Percentiles rank a stretch among this genome's conserved stretches.
Evolutionary conservation across 1,284 basidiomycete species (phyloP).

Genomic region (Fomitopsis schrenkii): DNA sequence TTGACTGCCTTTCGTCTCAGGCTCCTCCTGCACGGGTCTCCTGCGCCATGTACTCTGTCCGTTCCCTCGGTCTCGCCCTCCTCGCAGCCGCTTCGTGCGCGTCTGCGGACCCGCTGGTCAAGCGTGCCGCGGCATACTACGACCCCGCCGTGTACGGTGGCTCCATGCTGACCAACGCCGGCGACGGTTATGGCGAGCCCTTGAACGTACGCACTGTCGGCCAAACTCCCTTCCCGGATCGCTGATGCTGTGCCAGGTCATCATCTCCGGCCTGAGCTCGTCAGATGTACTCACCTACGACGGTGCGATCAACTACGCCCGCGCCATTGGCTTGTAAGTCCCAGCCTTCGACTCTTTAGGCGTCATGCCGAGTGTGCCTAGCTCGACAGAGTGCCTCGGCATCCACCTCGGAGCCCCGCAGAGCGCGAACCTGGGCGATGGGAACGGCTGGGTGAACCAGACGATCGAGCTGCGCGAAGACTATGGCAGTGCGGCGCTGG

Average conservation of each 20-base stretch:
- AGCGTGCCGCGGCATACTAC: constrained; percentile 33
- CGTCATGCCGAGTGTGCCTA: constrained; percentile 18
- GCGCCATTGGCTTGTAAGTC: constrained; percentile 60
- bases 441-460: constrained; percentile 57
- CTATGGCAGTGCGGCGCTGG: constrained; percentile 50
- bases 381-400: constrained; percentile 70
- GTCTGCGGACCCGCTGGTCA: neutral
- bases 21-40: neutral
- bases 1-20: neutral
- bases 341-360: constrained; percentile 1
- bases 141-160: constrained; percentile 44
- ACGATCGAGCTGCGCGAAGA: constrained; percentile 65
- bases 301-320: constrained; percentile 56
- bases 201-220: constrained; percentile 45
- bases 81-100: neutral
- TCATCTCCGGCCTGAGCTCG: constrained; percentile 61
- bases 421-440: constrained; percentile 69
- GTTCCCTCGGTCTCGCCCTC: neutral
- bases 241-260: constrained; percentile 40
- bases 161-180: constrained; percentile 47
- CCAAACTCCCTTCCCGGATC: neutral
- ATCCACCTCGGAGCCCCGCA: constrained; percentile 62
- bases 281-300: constrained; percentile 61
- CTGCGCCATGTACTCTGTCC: neutral
- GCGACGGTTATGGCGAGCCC: constrained; percentile 59